A percentile compares a stretch with the other conserved stretches of the same genome.
Evolutionary conservation across 164 flowering plant species (phyloP).

Genomic region (Chimonanthus salicifolius): DNA sequence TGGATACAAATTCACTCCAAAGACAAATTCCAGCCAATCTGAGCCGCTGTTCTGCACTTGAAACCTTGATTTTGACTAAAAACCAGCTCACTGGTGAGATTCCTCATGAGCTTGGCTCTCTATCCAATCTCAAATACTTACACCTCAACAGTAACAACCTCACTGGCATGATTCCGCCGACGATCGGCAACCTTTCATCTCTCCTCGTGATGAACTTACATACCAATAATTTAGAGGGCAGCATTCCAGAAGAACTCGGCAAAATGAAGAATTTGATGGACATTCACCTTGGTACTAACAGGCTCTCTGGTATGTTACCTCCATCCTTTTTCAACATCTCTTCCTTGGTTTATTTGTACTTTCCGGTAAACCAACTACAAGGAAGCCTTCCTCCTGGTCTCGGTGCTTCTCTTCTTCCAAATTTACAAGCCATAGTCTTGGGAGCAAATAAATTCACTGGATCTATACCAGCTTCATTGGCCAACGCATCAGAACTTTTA

Average conservation of each 20-base stretch:
- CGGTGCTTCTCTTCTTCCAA: constrained; percentile 6
- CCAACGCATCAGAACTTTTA: not conserved
- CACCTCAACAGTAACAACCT: constrained; percentile 10
- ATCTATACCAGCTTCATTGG: not conserved
- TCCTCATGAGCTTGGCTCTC: not conserved
- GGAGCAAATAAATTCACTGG: not conserved
- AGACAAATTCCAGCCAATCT: constrained; percentile 24
- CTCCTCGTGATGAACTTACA: not conserved
- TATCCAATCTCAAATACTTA: not conserved
- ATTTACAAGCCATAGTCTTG: not conserved
- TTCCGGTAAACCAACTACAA: not conserved
- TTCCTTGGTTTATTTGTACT: not conserved
- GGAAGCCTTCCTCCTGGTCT: constrained; percentile 7
- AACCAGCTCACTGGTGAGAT: not conserved
- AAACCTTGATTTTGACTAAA: too few relatives aligned
- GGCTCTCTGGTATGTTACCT: constrained; percentile 8
- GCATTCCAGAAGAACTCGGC: constrained; percentile 1
- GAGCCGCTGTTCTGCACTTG: not conserved
- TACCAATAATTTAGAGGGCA: not conserved
- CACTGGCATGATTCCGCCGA: constrained; percentile 22
- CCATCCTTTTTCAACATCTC: constrained; percentile 1
- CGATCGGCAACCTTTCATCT: constrained; percentile 9
- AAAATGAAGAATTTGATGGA: not conserved
- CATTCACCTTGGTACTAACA: not conserved
- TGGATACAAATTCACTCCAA: constrained; percentile 26